These are phyloP conservation scores for Coccomyxa sp. DNA, from an alignment of 139 green algal species.

Conservation along the genomic window DNA sequence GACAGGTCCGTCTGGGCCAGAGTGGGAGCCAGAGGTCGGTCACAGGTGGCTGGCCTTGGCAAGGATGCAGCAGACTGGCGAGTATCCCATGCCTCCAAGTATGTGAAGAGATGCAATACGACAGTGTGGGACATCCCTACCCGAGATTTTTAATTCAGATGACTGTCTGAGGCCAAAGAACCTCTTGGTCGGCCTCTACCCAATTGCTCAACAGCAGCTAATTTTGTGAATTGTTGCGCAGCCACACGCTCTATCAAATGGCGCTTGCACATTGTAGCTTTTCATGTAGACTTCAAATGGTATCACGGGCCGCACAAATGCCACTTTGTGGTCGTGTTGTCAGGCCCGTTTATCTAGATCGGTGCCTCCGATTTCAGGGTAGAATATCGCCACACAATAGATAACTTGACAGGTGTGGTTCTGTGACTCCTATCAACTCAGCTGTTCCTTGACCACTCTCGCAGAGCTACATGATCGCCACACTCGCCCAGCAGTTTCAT, in stretches of 20 bases:
- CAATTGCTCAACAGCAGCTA: neutral
- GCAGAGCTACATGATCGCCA: neutral
- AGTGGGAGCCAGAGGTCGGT: neutral
- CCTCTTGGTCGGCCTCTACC: neutral
- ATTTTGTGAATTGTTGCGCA: neutral
- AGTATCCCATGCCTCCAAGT: neutral
- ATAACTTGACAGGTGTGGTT: neutral
- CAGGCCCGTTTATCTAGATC: neutral
- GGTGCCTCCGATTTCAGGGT: neutral
- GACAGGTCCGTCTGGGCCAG: neutral
- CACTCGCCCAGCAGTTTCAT: neutral
- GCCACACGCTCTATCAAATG: slow-evolving; percentile 1
- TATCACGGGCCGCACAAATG: neutral
- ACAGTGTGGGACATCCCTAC: neutral
- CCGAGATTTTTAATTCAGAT: neutral
- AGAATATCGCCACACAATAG: neutral
- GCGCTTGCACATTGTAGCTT: neutral
- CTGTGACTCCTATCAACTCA: neutral
- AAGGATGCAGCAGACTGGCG: neutral
- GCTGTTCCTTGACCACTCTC: neutral
- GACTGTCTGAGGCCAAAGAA: slow-evolving; percentile 1
- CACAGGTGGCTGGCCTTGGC: neutral
- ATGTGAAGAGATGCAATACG: neutral
- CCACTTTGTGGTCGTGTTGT: neutral
- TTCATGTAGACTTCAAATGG: neutral